Evolutionary conservation across 164 flowering plant species (phyloP), one percentile per base, ranked within the genome.

Genomic region (Aristolochia fimbriata): DNA sequence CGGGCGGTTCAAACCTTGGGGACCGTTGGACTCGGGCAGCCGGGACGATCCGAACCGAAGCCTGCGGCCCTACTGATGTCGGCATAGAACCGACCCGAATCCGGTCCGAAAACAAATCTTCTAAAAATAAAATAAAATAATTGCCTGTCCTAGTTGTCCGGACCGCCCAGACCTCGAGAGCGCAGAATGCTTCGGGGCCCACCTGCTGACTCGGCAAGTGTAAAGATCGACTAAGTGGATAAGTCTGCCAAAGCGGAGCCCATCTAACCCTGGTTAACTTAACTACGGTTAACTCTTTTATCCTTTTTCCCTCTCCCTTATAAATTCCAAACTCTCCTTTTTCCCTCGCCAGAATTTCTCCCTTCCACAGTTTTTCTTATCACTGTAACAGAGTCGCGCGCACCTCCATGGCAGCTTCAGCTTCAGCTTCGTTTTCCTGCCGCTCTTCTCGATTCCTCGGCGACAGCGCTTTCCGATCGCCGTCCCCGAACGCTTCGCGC

Each of bases 251-350:
- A 27, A 55, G 6, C 12, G 24, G 52, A 4, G 0, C 52, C 57
- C 19, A 14, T 1, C n/a, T 25, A 11, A 24, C 57, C 16, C 57
- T 4, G 30, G 12, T 31, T 31, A 24, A 22, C 33, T 55, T 55
- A 55, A 55, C 41, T 25, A 13, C 21, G 57, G 57, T 55, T 55
- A 24, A 55, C 57, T 12, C 57, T 25, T n/a, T 31, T 12, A 27
- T 27, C 22, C 6, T 17, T 33, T 17, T 14, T 31, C 43, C 19
- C 31, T 15, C 31, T 8, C 27, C 2, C 43, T 7, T 37, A 37
- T 37, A 56, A 15, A 17, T 30, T 6, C 47, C 59, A 7, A 31
- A 16, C 59, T 5, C 4, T 30, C 11, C n/a, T 15, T 0, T 1
- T 1, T 48, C 60, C 60, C 60, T 8, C 0, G 13, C 60, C 20